A percentile compares a stretch with the other conserved stretches of the same genome.
These are phyloP conservation scores for Suillus decipiens DNA, from an alignment of 768 basidiomycete species.

Conservation along the genomic window DNA sequence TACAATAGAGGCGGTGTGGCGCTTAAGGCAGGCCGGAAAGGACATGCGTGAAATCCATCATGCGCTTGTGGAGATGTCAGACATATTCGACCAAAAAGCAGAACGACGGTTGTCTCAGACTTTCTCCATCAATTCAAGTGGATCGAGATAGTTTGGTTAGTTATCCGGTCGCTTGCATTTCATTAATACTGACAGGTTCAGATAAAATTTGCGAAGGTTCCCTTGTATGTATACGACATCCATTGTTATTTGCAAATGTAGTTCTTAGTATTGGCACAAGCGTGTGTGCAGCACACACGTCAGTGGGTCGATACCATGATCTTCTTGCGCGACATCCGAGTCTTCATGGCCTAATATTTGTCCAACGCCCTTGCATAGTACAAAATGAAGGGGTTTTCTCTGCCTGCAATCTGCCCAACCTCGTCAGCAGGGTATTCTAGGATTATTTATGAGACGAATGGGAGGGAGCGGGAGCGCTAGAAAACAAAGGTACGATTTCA, in stretches of 20 bases:
- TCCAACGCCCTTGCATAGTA: no score
- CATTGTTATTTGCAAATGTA: neutral
- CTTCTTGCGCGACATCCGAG: no score
- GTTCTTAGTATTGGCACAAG: neutral
- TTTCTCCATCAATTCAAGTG: neutral
- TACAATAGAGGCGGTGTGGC: neutral
- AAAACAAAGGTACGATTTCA: no score
- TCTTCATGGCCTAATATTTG: no score
- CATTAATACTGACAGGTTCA: neutral
- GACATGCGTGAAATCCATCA: slow-evolving; percentile 16
- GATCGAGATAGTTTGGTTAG: neutral
- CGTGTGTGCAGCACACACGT: neutral
- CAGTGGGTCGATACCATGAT: no score
- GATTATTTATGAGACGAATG: no score
- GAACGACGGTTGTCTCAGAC: neutral
- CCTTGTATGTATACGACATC: neutral
- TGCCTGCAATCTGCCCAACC: no score
- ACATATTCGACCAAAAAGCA: neutral
- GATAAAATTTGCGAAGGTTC: neutral
- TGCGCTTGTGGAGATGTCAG: slow-evolving; percentile 39
- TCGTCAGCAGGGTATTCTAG: no score
- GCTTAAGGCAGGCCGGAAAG: neutral
- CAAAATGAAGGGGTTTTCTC: no score
- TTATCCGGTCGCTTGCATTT: neutral
- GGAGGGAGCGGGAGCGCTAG: no score